Evolutionary conservation across 1,139 yeast genomes (phyloP), one percentile per base, ranked within the genome.

Genomic region (Taiozyma onychis): DNA sequence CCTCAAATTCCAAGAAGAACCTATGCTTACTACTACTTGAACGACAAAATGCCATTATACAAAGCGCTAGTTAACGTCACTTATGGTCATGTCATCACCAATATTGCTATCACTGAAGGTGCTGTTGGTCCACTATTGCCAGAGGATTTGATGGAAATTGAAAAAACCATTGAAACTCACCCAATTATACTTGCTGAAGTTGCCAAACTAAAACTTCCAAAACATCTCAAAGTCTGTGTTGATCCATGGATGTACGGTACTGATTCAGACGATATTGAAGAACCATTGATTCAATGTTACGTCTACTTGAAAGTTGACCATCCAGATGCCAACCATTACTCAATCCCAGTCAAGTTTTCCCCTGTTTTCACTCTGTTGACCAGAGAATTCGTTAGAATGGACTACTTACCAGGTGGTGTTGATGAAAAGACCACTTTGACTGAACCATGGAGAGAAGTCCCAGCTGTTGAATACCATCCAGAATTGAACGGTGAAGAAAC

Each of bases 221-320:
- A 77, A 26, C 74, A 76, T 62, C 64, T 77, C 46, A 58, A 59
- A 32, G 81, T 88, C 48, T 80, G 85, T 64, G 78, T 76, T 64
- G 89, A 88, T 65, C 91, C 95, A 48, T 88, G 96, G 96, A 88
- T 88, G 76, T 88, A 88, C 66, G 96, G 95, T 59, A 84, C 89
- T 43, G 91, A 85, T 65, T 79, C 78, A 59, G 69, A 76, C 46
- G 58, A 60, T 41, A 44, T 57, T 18, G 53, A 49, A 2, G 66
- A 67, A 47, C 81, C 84, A 32, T 74, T 83, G 70, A 71, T 84
- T 59, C 93, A 86, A 72, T 81, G 84, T 67, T 85, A 83, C 72
- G 83, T 86, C 83, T 88, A 88, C 69, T 78, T 89, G 55, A 81
- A 81, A 63, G 81, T 82, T 54, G 74, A 83, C 63, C 93, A 88